Base-by-base conservation (phyloP, 306 rosid species). In the Rosa persica region DNA sequence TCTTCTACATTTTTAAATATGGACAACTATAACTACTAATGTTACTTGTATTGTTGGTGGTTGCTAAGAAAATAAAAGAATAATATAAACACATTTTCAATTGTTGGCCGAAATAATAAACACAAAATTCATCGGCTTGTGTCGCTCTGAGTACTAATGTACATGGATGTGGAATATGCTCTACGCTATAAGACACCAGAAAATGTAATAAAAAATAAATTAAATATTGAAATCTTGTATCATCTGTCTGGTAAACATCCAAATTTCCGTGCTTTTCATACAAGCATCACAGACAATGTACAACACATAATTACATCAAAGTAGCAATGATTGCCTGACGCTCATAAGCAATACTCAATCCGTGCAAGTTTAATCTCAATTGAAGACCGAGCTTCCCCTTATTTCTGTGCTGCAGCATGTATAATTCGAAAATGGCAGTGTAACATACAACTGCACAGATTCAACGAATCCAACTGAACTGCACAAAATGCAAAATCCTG, bases 371-470 rank as follows among this genome's bases (percentile, higher is more conserved):
- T 20, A 46, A 76, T 8, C 34, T 51, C 61, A 64, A 43, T 34
- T 40, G 65, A 2, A 15, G 75, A 51, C 51, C 44, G 52, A 76
- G 73, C n/a, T 40, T 55, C 75, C 48, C 52, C 60, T 40, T 20
- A 40, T 16, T 38, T 52, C 47, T 12, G 25, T 43, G 76, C 23
- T 36, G 47, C 44, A 2, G 47, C 78, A 60, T 25, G 75, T 49
- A 67, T 13, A 20, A 19, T 67, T 57, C 60, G 64, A 43, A 75
- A 46, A 44, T 57, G 34, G 69, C 34, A 54, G 61, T 15, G 70
- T 17, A 40, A 46, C 16, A 67, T 25, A 61, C 19, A 38, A 74
- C 79, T 36, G 70, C 83, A 55, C 39, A 39, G 73, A 48, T 47
- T 38, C 67, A 22, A 79, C 2, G 42, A 15, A n/a, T 34, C 42